Base-by-base conservation (phyloP, 805 yeast genomes). In the Metschnikowia picachoensis region DNA sequence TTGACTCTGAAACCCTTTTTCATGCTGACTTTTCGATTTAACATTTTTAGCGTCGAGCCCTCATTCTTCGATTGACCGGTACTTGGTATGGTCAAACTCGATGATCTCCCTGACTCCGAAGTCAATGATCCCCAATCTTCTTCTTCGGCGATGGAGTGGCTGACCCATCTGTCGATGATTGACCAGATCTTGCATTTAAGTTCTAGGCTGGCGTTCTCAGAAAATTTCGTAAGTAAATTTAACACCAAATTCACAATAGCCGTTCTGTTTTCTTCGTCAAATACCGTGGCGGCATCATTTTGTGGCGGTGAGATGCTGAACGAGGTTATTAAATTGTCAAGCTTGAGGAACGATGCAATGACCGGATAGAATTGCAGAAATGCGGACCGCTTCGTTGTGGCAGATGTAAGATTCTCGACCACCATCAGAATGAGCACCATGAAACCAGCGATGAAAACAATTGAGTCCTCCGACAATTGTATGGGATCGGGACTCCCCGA, bases 401-500 rank as follows among this genome's bases (percentile, higher is more conserved):
- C 65, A 17, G 60, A 64, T 17, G 51, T 51, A 10, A 46, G 44
- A 47, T 70, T 68, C 34, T 55, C 57, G 8, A 66, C 65, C 11
- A 72, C 59, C 6, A 64, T 56, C 2, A 73, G 62, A 11, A 90
- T 68, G 41, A 94, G 66, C 25, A 86, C 81, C 47, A 89, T 69
- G 54, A 87, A 82, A 0, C 96, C 86, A 0, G 91, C 77, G 7
- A 90, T 70, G 43, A 87, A 81, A 8, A 88, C 75, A 8, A 87
- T 67, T 0, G 91, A 85, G 60, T 90, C 97, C 52, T 88, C 95
- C 31, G 87, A 85, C 30, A 90, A 68, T 42, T 84, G 88, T 10
- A 72, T 65, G 36, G 57, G 40, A 47, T 65, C 37, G 46, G 63
- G 67, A 3, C 59, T 50, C 5, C 52, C 51, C 28, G 50, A 44